phyloP scores from a whole-genome alignment of 2,329 filamentous ascomycete species.

The Fonsecaea erecta region DNA sequence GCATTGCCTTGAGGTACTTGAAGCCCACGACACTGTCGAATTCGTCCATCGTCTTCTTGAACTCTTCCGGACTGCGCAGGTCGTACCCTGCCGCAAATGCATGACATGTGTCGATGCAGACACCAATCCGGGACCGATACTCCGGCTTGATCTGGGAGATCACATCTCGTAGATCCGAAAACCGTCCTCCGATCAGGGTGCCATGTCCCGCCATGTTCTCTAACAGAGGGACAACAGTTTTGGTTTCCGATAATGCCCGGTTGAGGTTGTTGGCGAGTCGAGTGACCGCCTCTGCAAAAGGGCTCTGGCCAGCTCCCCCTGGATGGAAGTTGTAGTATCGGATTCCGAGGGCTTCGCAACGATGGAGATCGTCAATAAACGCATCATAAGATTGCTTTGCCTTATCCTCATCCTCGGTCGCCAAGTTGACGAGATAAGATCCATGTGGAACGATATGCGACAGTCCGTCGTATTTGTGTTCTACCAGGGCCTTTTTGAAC shows the following conservation, averaged over 20 bases:
- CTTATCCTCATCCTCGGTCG: conserved; percentile 78
- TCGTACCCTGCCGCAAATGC: conserved; percentile 95
- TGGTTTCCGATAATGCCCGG: conserved; percentile 75
- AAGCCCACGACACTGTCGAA: conserved; percentile 80
- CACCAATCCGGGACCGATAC: conserved; percentile 82
- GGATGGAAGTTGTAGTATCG: conserved; percentile 98
- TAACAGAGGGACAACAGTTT: conserved; percentile 77
- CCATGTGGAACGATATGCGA: conserved; percentile 85
- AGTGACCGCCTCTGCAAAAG: conserved; percentile 70
- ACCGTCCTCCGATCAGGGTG: conserved; percentile 82
- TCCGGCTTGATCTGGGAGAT: conserved; percentile 72
- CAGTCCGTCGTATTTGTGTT: conserved; percentile 72
- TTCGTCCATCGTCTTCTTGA: conserved; percentile 71
- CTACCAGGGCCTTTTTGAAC: conserved; percentile 71
- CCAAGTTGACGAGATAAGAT: conserved; percentile 94
- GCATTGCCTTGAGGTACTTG: conserved; percentile 80
- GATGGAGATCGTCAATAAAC: conserved; percentile 84
- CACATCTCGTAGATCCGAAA: conserved; percentile 84
- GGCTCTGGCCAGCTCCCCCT: conserved; percentile 74
- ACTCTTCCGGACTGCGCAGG: conserved; percentile 73
- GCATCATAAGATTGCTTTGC: conserved; percentile 81
- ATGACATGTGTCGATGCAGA: conserved; percentile 97
- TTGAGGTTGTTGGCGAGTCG: conserved; percentile 85
- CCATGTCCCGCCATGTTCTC: conserved; percentile 95
- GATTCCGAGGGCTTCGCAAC: conserved; percentile 86